Conservation (phyloP, 2,329 filamentous ascomycete genomes). For the Epichloe brachyelytri region DNA sequence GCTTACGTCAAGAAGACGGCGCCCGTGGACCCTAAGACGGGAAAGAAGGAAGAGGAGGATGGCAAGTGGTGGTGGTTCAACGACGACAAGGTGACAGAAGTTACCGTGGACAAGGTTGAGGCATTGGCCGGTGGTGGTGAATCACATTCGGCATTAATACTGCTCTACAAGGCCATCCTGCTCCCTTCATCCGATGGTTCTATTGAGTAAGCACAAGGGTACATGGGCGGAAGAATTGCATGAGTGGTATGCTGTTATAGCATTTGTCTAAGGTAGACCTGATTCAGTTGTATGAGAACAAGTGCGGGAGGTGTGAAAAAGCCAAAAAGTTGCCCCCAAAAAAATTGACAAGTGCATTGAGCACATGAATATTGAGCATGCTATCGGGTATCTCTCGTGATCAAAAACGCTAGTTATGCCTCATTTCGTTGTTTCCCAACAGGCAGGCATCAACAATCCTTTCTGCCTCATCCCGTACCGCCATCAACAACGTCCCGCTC, state of each 20-base stretch:
- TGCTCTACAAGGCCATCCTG: conserved; percentile 64
- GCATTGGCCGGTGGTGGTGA: conserved; percentile 81
- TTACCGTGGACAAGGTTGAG: conserved; percentile 81
- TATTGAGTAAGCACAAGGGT: conserved; percentile 11
- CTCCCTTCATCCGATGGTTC: conserved; percentile 44
- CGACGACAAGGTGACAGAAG: conserved; percentile 91
- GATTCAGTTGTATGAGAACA: too few species aligned
- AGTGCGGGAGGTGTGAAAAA: neutral
- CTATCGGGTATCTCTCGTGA: conserved; percentile 2
- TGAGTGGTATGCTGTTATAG: too few species aligned
- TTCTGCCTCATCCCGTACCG: neutral
- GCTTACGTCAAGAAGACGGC: conserved; percentile 91
- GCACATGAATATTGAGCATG: neutral
- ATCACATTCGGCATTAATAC: conserved; percentile 68
- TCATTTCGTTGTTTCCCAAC: neutral
- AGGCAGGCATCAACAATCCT: neutral
- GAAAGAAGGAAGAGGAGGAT: conserved; percentile 68
- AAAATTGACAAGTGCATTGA: neutral
- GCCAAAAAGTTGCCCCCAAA: neutral
- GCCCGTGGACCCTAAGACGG: conserved; percentile 57
- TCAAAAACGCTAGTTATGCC: conserved; percentile 5
- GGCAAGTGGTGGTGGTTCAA: conserved; percentile 99
- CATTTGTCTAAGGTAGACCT: too few species aligned
- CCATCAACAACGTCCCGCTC: neutral
- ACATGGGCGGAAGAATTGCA: neutral